Base-by-base conservation (phyloP, 2,329 filamentous ascomycete genomes). In the Neoarthrinium moseri region DNA sequence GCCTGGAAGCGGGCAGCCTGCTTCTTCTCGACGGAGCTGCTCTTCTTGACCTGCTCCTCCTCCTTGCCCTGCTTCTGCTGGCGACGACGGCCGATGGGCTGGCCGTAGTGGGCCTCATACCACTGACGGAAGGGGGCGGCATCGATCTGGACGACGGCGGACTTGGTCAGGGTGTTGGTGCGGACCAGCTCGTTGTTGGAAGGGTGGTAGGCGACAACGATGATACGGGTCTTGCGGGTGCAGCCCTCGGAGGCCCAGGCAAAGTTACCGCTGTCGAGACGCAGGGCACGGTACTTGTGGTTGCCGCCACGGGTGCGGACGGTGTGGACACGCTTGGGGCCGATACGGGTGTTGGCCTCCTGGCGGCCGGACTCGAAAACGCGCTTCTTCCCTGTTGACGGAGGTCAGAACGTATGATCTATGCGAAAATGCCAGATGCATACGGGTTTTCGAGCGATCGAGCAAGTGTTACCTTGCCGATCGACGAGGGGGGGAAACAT, bases 121-220 rank as follows among this genome's bases (percentile, higher is more conserved):
- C 94, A 99, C 81, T 97, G 92, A 74, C 94, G 84, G 89, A 99
- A 99, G 62, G 94, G 94, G 56, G 94, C 90, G 66, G 95, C 94
- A 76, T 99, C 94, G 77, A 99, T 81, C 83, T 99, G 94, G 73
- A 99, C 89, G 69, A 99, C 89, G 78, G 94, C 94, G 70, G 90
- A 90, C 81, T 91, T 95, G 83, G 94, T 99, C 73, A 99, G 84
- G 80, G 94, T 97, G 87, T 99, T 99, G 77, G 94, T 99, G 71
- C 94, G 94, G 82, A 99, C 91, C 65, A 99, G 85, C 81, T 99
- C 94, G 90, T 99, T 99, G 91, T 99, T 99, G 74, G 92, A 96
- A 56, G 94, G 95, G 80, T 99, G 95, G 89, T 91, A 99, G 72
- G 86, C 87, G 78, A 99, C 95, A 68, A 81, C 91, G 74, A 99